These are phyloP conservation scores for Fusarium sp. DNA, from an alignment of 2,329 filamentous ascomycete genomes.

Conservation along the genomic window DNA sequence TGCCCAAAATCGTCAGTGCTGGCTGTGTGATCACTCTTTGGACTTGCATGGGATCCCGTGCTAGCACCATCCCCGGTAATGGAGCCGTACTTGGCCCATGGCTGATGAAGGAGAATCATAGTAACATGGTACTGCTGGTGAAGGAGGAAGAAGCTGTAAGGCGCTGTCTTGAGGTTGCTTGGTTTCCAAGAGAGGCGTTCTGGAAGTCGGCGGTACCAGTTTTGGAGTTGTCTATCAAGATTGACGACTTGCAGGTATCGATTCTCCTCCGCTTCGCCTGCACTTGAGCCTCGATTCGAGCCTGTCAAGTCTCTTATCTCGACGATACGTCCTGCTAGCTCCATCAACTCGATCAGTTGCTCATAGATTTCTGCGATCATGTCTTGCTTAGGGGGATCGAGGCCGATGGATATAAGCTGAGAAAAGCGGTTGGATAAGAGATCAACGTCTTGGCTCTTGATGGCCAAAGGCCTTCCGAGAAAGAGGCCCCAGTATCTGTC, in stretches of 20 bases:
- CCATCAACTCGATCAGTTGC: constrained; percentile 66
- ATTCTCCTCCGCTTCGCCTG: constrained; percentile 54
- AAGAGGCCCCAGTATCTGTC: constrained; percentile 68
- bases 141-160: constrained; percentile 64
- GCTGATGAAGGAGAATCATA: constrained; percentile 64
- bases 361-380: constrained; percentile 57
- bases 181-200: constrained; percentile 61
- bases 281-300: constrained; percentile 46
- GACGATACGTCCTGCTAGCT: constrained; percentile 63
- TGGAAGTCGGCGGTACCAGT: constrained; percentile 65
- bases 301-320: constrained; percentile 55
- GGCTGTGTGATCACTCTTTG: constrained; percentile 38
- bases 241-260: constrained; percentile 63
- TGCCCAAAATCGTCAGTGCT: constrained; percentile 25
- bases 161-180: constrained; percentile 62
- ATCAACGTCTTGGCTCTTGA: constrained; percentile 64
- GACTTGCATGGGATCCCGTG: constrained; percentile 49
- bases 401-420: constrained; percentile 51
- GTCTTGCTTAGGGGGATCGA: constrained; percentile 29
- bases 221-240: constrained; percentile 64
- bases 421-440: constrained; percentile 59
- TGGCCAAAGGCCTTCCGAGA: constrained; percentile 63
- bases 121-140: constrained; percentile 67
- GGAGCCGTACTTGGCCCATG: constrained; percentile 64
- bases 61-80: constrained; percentile 47